Evolutionary conservation across 495 filamentous ascomycete species (phyloP).

Genomic region (Haplographium delicatum): DNA sequence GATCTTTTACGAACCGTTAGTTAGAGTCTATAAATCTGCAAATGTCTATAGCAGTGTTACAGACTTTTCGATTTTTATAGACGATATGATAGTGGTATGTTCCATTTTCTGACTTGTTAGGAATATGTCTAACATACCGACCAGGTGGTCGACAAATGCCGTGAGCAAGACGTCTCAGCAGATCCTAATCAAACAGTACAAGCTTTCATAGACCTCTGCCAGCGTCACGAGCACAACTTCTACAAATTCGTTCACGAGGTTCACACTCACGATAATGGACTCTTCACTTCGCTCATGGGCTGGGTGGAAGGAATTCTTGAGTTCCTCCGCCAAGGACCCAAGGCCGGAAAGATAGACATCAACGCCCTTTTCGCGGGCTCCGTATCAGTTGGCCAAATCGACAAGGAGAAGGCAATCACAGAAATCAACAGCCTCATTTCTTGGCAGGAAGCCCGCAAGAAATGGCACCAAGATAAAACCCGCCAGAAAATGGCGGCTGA

Average conservation of each 20-base stretch:
- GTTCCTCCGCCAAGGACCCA: constrained; percentile 82
- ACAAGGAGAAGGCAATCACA: constrained; percentile 62
- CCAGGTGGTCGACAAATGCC: constrained; percentile 76
- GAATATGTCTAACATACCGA: too few relatives aligned
- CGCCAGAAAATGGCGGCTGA: constrained; percentile 97
- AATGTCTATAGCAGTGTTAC: constrained; percentile 97
- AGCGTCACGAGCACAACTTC: constrained; percentile 90
- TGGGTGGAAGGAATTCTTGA: constrained; percentile 97
- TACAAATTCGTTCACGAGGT: constrained; percentile 99
- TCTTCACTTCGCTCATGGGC: constrained; percentile 92
- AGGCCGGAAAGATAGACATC: constrained; percentile 78
- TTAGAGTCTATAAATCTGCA: constrained; percentile 96
- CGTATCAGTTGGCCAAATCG: constrained; percentile 56
- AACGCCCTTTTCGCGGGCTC: constrained; percentile 85
- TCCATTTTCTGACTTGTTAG: not conserved
- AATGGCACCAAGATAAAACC: constrained; percentile 97
- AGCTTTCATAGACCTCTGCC: constrained; percentile 94
- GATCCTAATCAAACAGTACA: constrained; percentile 99
- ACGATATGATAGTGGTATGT: constrained; percentile 72
- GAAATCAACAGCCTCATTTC: constrained; percentile 83
- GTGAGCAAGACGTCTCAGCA: constrained; percentile 84
- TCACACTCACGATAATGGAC: constrained; percentile 93
- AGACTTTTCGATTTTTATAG: constrained; percentile 87
- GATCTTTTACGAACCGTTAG: constrained; percentile 96
- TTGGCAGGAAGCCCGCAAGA: constrained; percentile 92